Base-by-base conservation (phyloP, 2,329 filamentous ascomycete genomes). In the Tolypocladium paradoxum region DNA sequence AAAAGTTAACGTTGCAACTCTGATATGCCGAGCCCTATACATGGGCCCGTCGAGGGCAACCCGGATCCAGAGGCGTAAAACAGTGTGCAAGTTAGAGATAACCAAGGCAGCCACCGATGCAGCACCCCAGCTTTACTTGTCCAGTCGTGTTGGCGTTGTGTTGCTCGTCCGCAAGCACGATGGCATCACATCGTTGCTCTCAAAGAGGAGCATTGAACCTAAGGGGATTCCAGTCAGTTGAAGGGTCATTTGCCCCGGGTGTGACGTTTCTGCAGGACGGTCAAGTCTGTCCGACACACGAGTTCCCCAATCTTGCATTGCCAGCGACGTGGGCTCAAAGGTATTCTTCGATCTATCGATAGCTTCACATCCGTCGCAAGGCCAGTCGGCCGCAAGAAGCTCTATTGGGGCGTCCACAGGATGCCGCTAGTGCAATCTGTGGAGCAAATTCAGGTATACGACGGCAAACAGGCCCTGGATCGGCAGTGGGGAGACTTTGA, bases 271-370 rank as follows among this genome's bases (percentile, higher is more conserved):
- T 59, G 14, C 54, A 57, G 27, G 53, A 55, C 4, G 54, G 48
- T 20, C 56, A 59, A 20, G 24, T 55, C 5, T 12, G 43, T n/a
- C 54, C 54, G 27, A 55, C 55, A 11, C 49, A 50, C 31, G 52
- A 56, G 18, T 60, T 50, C 48, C 55, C 58, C 2, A 66, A 66
- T 50, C 55, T 64, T 65, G 62, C 45, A 55, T 67, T 36, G 64
- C 65, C 12, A 63, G 65, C 27, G 64, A 64, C 14, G 65, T 65
- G 6, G 65, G 65, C 1, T 66, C 33, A 64, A 64, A 3, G 65
- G 63, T 6, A 60, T 64, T 12, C 55, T 67, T 8, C 64, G 64
- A 9, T 48, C 57, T 11, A 56, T 62, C 24, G 54, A 53, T 49
- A 47, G 53, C 14, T 57, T 53, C 33, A 54, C 49, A 16, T 51